Evolutionary conservation across 1,284 basidiomycete species (phyloP).

Genomic region (Boletellus deceptivus): DNA sequence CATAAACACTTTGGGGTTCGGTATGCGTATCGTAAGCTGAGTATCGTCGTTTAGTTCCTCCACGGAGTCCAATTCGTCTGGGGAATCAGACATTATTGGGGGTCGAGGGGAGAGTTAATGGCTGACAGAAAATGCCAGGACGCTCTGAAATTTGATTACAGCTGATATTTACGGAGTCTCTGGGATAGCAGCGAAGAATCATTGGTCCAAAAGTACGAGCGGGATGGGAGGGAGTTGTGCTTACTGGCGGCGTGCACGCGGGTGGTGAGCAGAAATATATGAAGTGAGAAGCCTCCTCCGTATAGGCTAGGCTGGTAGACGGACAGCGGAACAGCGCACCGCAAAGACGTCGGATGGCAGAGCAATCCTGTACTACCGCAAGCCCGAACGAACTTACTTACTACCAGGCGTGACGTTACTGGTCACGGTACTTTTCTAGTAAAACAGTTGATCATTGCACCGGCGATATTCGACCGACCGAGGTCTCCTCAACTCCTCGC

Average conservation of each 20-base stretch:
- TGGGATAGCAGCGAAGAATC: constrained; percentile 7
- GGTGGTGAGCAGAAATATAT: constrained; percentile 14
- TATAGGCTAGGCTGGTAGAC: constrained; percentile 6
- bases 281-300: constrained; percentile 8
- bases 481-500: no score
- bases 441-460: constrained; percentile 36
- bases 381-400: constrained; percentile 37
- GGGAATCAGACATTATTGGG: constrained; percentile 35
- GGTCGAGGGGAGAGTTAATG: constrained; percentile 10
- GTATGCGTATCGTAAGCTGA: constrained; percentile 63
- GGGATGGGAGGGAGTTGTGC: constrained; percentile 10
- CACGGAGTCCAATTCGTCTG: constrained; percentile 44
- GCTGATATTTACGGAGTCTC: constrained; percentile 8
- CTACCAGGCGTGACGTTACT: constrained; percentile 33
- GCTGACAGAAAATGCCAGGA: constrained; percentile 23
- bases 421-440: constrained; percentile 33
- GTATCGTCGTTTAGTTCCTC: constrained; percentile 53
- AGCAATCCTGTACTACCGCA: constrained; percentile 31
- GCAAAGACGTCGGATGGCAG: constrained; percentile 28
- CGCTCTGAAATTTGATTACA: constrained; percentile 2
- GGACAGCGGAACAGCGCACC: constrained; percentile 9
- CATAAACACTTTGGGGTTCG: constrained; percentile 54
- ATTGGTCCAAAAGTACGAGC: constrained; percentile 9
- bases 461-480: constrained; percentile 17
- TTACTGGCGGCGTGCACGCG: constrained; percentile 10